phyloP scores from a whole-genome alignment of 805 yeast genomes.

The Pichia ethanolica region DNA sequence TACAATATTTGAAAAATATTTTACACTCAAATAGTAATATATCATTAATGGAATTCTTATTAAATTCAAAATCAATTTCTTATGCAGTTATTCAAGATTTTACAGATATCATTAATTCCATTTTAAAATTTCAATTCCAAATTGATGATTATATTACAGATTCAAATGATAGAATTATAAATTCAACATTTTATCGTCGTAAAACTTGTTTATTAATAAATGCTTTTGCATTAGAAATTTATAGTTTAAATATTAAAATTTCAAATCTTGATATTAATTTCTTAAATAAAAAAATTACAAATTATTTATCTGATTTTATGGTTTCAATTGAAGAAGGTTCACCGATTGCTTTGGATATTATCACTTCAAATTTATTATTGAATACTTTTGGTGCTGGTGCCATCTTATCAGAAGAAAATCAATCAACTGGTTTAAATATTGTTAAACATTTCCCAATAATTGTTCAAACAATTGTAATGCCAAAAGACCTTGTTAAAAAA shows the following conservation, averaged over 20 bases:
- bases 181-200: constrained; percentile 23
- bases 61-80: constrained; percentile 10
- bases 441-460: constrained; percentile 38
- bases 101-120: constrained; percentile 11
- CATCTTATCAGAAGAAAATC: constrained; percentile 27
- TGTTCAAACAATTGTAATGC: constrained; percentile 47
- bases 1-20: constrained; percentile 18
- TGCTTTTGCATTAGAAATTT: constrained; percentile 44
- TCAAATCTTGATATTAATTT: constrained; percentile 38
- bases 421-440: constrained; percentile 34
- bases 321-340: constrained; percentile 30
- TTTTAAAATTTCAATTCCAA: constrained; percentile 14
- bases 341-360: constrained; percentile 44
- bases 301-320: constrained; percentile 33
- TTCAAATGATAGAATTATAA: constrained; percentile 20
- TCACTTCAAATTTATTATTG: constrained; percentile 38
- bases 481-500: constrained; percentile 38
- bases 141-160: constrained; percentile 18
- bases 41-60: constrained; percentile 13
- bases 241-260: constrained; percentile 46
- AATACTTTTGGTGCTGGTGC: constrained; percentile 31
- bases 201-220: constrained; percentile 17
- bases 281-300: constrained; percentile 40
- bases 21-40: constrained; percentile 9
- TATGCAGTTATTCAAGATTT: constrained; percentile 8